Evolutionary conservation across 2,329 filamentous ascomycete genomes (phyloP).

Genomic region (Clonostachys byssicola): DNA sequence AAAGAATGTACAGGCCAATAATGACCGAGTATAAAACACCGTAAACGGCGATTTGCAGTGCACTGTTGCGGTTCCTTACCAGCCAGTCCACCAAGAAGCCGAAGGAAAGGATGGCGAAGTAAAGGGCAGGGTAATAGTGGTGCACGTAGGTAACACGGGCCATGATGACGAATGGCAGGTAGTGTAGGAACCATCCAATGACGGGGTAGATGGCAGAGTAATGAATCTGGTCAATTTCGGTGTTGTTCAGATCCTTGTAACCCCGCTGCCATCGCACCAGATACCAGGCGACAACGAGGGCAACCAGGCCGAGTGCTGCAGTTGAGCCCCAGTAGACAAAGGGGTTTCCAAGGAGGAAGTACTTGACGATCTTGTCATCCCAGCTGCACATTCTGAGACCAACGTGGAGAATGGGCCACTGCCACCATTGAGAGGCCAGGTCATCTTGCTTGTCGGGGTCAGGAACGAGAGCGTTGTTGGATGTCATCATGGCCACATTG

Average conservation of each 20-base stretch:
- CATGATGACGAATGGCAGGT: conserved; percentile 94
- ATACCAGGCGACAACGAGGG: conserved; percentile 75
- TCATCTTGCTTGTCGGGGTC: conserved; percentile 99
- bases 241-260: conserved; percentile 73
- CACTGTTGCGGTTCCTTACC: conserved; percentile 61
- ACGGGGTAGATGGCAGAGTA: conserved; percentile 89
- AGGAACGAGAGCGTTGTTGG: conserved; percentile 95
- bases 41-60: conserved; percentile 66
- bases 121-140: conserved; percentile 97
- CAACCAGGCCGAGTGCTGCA: conserved; percentile 69
- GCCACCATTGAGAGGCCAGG: conserved; percentile 94
- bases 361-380: conserved; percentile 94
- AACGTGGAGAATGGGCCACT: conserved; percentile 94
- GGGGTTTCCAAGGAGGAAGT: conserved; percentile 97
- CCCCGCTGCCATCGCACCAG: conserved; percentile 93
- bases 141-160: conserved; percentile 98
- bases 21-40: conserved; percentile 67
- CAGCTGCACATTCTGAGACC: conserved; percentile 98
- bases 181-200: conserved; percentile 94
- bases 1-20: conserved; percentile 81
- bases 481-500: conserved; percentile 99
- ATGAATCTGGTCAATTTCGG: conserved; percentile 90
- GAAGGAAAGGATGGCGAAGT: conserved; percentile 88
- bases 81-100: conserved; percentile 89
- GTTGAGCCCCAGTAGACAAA: conserved; percentile 95